Evolutionary conservation across 805 yeast species (phyloP).

Genomic region (Ogataea nitratoaversa): DNA sequence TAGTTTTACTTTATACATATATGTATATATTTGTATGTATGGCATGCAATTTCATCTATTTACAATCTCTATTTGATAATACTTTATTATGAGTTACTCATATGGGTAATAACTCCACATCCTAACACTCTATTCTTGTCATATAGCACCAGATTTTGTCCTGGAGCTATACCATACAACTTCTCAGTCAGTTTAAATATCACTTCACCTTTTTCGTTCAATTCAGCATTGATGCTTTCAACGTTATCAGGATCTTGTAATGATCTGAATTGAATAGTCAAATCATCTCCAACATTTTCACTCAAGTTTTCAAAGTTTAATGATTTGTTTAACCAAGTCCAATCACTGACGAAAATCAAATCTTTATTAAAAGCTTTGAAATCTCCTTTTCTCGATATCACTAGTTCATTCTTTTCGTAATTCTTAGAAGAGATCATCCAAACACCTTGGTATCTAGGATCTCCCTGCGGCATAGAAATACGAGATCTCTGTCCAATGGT

Average conservation of each 20-base stretch:
- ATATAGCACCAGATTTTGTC: conserved; percentile 80
- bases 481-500: conserved; percentile 88
- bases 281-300: conserved; percentile 10
- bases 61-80: conserved; percentile 5
- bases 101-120: conserved; percentile 38
- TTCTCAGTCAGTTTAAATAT: conserved; percentile 38
- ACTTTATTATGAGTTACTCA: conserved; percentile 1
- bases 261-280: conserved; percentile 67
- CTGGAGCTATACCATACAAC: conserved; percentile 81
- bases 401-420: conserved; percentile 60
- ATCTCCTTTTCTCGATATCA: conserved; percentile 70
- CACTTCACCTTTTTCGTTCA: conserved; percentile 22
- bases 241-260: conserved; percentile 49
- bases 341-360: conserved; percentile 37
- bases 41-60: background rate
- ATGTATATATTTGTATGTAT: background rate
- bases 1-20: background rate
- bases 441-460: conserved; percentile 64
- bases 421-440: conserved; percentile 86
- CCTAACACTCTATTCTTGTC: conserved; percentile 66
- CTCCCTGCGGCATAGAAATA: conserved; percentile 84
- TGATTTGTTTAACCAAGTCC: conserved; percentile 45
- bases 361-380: conserved; percentile 51
- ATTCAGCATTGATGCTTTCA: background rate
- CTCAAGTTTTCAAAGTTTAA: conserved; percentile 6